Conservation (phyloP, 768 basidiomycete genomes). For the Leccinum obscurum region DNA sequence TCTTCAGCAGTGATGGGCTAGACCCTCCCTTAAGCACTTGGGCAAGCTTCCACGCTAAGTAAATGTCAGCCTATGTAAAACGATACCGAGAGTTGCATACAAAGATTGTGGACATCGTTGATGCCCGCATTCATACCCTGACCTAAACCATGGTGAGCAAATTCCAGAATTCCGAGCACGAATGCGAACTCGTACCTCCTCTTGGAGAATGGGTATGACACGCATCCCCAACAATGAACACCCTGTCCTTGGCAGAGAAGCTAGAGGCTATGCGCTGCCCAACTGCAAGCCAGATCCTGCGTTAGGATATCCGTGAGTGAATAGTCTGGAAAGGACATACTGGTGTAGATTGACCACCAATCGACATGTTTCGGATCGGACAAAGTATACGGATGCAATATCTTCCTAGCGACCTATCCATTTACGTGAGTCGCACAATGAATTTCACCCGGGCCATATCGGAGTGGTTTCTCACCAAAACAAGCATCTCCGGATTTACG, state of each 20-base stretch:
- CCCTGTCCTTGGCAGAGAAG: constrained; percentile 56
- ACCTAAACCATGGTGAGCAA: constrained; percentile 34
- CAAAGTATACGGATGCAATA: background rate
- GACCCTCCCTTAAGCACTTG: constrained; percentile 26
- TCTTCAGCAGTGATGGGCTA: background rate
- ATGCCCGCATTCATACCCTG: constrained; percentile 78
- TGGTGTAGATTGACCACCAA: background rate
- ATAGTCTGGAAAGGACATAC: background rate
- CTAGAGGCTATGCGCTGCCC: constrained; percentile 69
- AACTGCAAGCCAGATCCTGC: constrained; percentile 37
- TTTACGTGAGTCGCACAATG: background rate
- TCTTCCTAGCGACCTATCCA: background rate
- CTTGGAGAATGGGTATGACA: constrained; percentile 68
- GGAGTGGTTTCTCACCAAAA: background rate
- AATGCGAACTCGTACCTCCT: constrained; percentile 41
- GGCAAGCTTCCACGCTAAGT: constrained; percentile 45
- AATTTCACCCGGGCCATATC: background rate
- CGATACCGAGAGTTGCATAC: constrained; percentile 26
- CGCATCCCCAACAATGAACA: constrained; percentile 76
- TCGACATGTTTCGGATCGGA: background rate
- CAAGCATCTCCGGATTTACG: background rate
- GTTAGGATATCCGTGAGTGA: background rate
- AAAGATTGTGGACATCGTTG: constrained; percentile 72
- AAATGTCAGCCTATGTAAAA: constrained; percentile 50
- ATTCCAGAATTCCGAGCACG: background rate